Evolutionary conservation across 2,329 filamentous ascomycete genomes (phyloP).

Genomic region (Dactylellina parvicollis): DNA sequence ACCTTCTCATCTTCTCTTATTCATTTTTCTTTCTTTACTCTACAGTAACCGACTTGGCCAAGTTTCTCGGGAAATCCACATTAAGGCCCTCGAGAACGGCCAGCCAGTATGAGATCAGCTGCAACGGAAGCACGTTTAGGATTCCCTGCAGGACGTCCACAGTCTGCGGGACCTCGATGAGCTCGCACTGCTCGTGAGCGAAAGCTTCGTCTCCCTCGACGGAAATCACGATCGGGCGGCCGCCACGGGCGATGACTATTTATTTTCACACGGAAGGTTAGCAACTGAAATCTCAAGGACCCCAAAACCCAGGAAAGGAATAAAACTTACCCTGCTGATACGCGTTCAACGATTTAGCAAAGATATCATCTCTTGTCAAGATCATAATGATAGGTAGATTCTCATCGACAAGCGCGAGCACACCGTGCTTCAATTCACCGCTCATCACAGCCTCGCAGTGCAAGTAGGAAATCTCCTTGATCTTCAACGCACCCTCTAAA

Average conservation of each 20-base stretch:
- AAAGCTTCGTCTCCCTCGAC: constrained; percentile 91
- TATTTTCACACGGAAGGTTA: constrained; percentile 4
- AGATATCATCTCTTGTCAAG: constrained; percentile 92
- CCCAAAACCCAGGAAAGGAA: no score
- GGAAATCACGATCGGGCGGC: constrained; percentile 98
- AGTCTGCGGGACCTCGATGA: constrained; percentile 96
- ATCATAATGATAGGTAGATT: constrained; percentile 99
- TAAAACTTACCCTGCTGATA: constrained; percentile 85
- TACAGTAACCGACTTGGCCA: constrained; percentile 98
- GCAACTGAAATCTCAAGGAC: no score
- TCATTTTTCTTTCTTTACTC: constrained; percentile 71
- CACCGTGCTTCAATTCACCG: constrained; percentile 98
- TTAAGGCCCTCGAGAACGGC: constrained; percentile 95
- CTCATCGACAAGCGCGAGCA: constrained; percentile 95
- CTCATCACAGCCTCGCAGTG: constrained; percentile 99
- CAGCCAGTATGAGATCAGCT: constrained; percentile 99
- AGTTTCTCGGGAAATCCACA: constrained; percentile 97
- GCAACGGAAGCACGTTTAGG: constrained; percentile 95
- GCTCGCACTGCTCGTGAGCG: constrained; percentile 84
- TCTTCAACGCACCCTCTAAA: constrained; percentile 96
- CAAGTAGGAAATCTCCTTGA: constrained; percentile 99
- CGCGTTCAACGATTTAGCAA: constrained; percentile 98
- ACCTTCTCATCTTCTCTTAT: neutral
- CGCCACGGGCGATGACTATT: constrained; percentile 88
- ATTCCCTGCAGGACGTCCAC: constrained; percentile 96